Conservation (phyloP, 2,329 filamentous ascomycete species). For the Ascochyta lentis region DNA sequence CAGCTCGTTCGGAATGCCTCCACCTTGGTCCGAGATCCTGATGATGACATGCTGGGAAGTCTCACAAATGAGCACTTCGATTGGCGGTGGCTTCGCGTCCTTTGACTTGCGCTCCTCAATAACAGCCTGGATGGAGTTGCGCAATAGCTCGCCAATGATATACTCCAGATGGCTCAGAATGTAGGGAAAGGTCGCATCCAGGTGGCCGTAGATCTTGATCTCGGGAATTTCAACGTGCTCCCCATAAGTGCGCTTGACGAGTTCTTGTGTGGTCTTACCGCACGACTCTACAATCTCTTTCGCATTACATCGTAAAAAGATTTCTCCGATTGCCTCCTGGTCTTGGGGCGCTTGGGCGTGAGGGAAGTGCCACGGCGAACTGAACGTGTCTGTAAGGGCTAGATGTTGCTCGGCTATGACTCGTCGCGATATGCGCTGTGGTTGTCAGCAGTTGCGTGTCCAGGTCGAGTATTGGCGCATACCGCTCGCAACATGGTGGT, state of each 20-base stretch:
- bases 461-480: constrained; percentile 42
- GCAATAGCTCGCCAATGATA: constrained; percentile 91
- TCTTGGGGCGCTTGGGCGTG: constrained; percentile 69
- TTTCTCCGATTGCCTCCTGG: constrained; percentile 90
- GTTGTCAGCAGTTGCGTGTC: background rate
- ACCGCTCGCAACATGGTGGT: constrained; percentile 90
- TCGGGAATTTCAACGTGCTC: constrained; percentile 75
- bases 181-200: constrained; percentile 91
- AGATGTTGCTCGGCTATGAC: constrained; percentile 98
- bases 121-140: constrained; percentile 93
- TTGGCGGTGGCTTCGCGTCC: constrained; percentile 70
- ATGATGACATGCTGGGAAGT: constrained; percentile 95
- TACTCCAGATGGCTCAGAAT: constrained; percentile 97
- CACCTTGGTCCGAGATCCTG: constrained; percentile 92
- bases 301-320: constrained; percentile 91
- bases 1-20: constrained; percentile 84
- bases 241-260: constrained; percentile 78
- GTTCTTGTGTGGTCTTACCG: constrained; percentile 74
- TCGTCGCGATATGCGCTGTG: constrained; percentile 85
- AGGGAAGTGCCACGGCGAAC: constrained; percentile 87
- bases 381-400: constrained; percentile 91
- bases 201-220: constrained; percentile 82
- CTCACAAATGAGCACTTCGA: constrained; percentile 94
- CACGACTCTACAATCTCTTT: constrained; percentile 87
- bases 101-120: constrained; percentile 71